phyloP scores from a whole-genome alignment of 2,329 filamentous ascomycete genomes.

The Alternaria solani region DNA sequence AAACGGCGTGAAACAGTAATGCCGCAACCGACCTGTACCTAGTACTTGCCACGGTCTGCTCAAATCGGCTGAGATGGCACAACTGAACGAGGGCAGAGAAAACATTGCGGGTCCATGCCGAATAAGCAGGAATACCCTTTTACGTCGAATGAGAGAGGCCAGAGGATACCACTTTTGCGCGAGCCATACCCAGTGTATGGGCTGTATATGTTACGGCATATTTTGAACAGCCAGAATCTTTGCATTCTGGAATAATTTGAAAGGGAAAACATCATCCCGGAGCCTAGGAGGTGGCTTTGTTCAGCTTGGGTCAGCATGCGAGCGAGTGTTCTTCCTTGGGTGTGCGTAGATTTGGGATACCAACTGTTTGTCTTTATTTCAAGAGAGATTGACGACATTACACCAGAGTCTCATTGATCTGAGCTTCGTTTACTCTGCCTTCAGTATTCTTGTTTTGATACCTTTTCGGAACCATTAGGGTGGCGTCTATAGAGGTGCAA shows the following conservation, averaged over 20 bases:
- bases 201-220: constrained; percentile 10
- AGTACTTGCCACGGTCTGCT: not conserved
- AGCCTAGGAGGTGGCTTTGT: constrained; percentile 9
- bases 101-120: not conserved
- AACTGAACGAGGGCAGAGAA: not conserved
- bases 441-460: constrained; percentile 14
- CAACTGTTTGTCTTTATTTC: constrained; percentile 15
- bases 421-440: constrained; percentile 8
- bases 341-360: constrained; percentile 31
- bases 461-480: constrained; percentile 31
- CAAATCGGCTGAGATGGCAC: not conserved
- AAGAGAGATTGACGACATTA: constrained; percentile 17
- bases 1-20: constrained; percentile 25
- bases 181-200: constrained; percentile 1
- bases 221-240: constrained; percentile 11
- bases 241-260: constrained; percentile 11
- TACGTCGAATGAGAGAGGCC: not conserved
- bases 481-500: constrained; percentile 43
- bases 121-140: not conserved
- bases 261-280: not conserved
- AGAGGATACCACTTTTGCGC: constrained; percentile 14
- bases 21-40: not conserved
- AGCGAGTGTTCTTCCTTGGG: constrained; percentile 18
- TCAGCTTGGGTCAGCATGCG: constrained; percentile 13
- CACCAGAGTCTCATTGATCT: constrained; percentile 10